Base-by-base conservation (phyloP, 805 yeast species). In the Lipomyces sp. region DNA sequence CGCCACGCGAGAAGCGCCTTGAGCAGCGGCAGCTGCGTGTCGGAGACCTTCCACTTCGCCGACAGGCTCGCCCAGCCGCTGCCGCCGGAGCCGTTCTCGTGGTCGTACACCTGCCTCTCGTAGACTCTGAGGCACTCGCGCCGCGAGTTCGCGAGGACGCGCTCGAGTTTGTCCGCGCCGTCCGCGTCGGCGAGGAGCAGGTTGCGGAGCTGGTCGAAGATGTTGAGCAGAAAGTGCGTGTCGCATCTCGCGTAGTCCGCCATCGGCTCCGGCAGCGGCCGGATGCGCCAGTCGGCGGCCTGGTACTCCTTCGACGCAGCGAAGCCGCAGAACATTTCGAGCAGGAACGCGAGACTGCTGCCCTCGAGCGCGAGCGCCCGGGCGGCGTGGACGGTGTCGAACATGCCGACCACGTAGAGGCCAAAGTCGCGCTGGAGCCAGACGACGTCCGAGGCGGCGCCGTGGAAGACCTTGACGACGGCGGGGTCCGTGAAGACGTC, bases 391-490 rank as follows among this genome's bases (percentile, higher is more conserved):
- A 77, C 90, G 0, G 98, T 93, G 68, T 93, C 98, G 66, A 93
- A 91, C 26, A 93, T 68, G 39, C 90, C 78, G 4, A 93, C 98
- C 4, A 93, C 70, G 62, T 93, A 93, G 8, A 93, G 68, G 0
- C 98, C 98, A 49, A 93, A 74, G 65, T 93, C 98, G 57, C 98
- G 75, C 70, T 93, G 98, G 33, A 93, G 73, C 98, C 98, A 93
- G 40, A 88, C 82, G 3, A 93, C 85, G 73, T 93, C 98, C 95
- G 89, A 89, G 60, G 80, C 83, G 0, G 98, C 96, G 54, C 98
- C 98, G 67, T 93, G 98, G 59, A 93, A 81, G 1, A 93, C 95
- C 65, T 93, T 93, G 26, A 87, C 72, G 29, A 91, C 81, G 3
- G 69, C 59, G 0, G 97, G 96, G 67, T 93, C 73, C 2, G 97